These are phyloP conservation scores for Talaromyces sp. DNA, from an alignment of 2,329 filamentous ascomycete genomes.

Conservation along the genomic window DNA sequence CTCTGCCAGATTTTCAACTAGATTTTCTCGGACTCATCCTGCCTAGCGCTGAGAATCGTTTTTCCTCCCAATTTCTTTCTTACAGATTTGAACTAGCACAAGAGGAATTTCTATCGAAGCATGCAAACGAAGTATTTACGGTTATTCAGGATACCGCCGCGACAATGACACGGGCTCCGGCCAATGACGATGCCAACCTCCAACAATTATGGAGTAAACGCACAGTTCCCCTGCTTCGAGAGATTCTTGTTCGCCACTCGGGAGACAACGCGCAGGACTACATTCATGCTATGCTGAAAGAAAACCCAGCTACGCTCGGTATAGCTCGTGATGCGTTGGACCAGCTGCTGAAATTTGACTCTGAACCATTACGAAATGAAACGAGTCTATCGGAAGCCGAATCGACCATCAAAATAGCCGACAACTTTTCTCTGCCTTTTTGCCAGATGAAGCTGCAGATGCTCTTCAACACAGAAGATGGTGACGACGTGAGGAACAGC, in stretches of 20 bases:
- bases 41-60: conserved; percentile 13
- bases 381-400: conserved; percentile 26
- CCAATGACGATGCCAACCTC: not conserved
- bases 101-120: conserved; percentile 32
- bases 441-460: conserved; percentile 38
- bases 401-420: conserved; percentile 29
- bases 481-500: conserved; percentile 21
- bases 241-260: conserved; percentile 30
- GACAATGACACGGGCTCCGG: conserved; percentile 12
- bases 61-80: conserved; percentile 27
- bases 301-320: conserved; percentile 21
- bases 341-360: conserved; percentile 24
- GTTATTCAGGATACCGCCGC: conserved; percentile 28
- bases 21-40: conserved; percentile 29
- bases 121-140: conserved; percentile 26
- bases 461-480: conserved; percentile 29
- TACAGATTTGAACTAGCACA: conserved; percentile 37
- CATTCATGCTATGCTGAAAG: conserved; percentile 23
- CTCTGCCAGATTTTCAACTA: conserved; percentile 22
- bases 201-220: conserved; percentile 16
- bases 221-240: conserved; percentile 25
- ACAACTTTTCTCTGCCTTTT: conserved; percentile 39
- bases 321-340: conserved; percentile 28
- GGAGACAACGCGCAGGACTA: conserved; percentile 22
- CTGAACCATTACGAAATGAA: conserved; percentile 13